phyloP scores from a whole-genome alignment of 2,329 filamentous ascomycete species.

The Hymenoscyphus occultus region DNA sequence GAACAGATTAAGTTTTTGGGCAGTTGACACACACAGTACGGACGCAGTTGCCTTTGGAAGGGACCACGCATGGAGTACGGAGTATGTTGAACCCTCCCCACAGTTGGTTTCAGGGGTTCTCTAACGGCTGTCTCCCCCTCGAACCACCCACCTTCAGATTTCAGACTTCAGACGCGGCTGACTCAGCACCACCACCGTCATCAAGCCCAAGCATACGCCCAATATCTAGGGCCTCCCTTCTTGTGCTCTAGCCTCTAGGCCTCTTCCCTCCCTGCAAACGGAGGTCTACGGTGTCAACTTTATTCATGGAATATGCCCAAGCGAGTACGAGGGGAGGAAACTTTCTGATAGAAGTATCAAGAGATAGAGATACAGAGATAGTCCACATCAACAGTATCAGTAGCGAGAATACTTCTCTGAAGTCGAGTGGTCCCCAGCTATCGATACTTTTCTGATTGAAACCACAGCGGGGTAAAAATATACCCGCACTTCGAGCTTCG shows the following conservation, averaged over 20 bases:
- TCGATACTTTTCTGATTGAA: neutral
- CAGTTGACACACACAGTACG: neutral
- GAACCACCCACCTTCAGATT: neutral
- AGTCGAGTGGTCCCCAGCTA: too few relatives aligned
- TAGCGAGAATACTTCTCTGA: neutral
- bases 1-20: neutral
- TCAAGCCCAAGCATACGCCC: too few relatives aligned
- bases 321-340: neutral
- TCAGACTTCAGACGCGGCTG: neutral
- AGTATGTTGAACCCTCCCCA: neutral
- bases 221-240: neutral
- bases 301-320: neutral
- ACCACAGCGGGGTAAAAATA: neutral
- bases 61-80: neutral
- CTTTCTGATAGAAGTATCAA: neutral
- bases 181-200: neutral
- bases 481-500: neutral
- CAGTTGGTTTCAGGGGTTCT: slow-evolving; percentile 5
- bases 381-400: neutral
- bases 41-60: neutral
- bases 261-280: neutral
- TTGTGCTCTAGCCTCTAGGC: neutral
- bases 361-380: neutral
- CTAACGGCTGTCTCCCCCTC: neutral
- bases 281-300: neutral